Percentiles rank a stretch among this genome's conserved stretches.
phyloP scores from a whole-genome alignment of 345 rosid species.

The Noccaea caerulescens region DNA sequence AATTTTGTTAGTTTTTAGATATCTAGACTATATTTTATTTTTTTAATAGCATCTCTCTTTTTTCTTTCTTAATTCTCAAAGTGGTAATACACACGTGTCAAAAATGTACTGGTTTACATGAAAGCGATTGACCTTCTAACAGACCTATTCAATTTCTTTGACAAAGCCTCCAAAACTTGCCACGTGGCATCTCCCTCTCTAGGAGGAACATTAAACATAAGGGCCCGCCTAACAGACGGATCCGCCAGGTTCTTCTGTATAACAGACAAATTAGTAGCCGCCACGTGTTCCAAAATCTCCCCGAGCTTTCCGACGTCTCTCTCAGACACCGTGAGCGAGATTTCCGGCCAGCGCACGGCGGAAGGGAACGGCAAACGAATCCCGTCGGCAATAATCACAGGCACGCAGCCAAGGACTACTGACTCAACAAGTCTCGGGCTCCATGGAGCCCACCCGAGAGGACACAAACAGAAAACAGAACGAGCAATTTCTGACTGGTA shows the following conservation, averaged over 20 bases:
- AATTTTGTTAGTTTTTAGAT: no score
- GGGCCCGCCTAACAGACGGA: conserved; percentile 59
- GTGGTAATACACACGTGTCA: conserved; percentile 30
- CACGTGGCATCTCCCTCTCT: conserved; percentile 88
- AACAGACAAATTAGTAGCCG: conserved; percentile 67
- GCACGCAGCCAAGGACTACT: conserved; percentile 80
- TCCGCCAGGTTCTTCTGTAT: conserved; percentile 71
- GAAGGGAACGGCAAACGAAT: conserved; percentile 79
- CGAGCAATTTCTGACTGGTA: conserved; percentile 86
- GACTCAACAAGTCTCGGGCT: conserved; percentile 94
- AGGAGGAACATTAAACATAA: conserved; percentile 58
- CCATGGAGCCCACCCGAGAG: conserved; percentile 99
- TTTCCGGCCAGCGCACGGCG: conserved; percentile 70
- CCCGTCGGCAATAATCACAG: conserved; percentile 87
- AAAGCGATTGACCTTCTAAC: conserved; percentile 46
- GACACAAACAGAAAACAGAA: conserved; percentile 85
- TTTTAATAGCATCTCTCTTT: no score
- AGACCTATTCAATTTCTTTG: conserved; percentile 56
- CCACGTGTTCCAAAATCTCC: conserved; percentile 70
- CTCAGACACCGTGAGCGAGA: conserved; percentile 84
- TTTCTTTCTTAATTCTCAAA: neutral
- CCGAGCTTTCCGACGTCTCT: conserved; percentile 69
- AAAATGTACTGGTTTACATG: conserved; percentile 33
- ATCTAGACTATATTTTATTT: no score
- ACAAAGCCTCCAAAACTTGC: conserved; percentile 64